Base-by-base conservation (phyloP, 192 early-diverging fungal genomes). In the Diversispora eburnea region DNA sequence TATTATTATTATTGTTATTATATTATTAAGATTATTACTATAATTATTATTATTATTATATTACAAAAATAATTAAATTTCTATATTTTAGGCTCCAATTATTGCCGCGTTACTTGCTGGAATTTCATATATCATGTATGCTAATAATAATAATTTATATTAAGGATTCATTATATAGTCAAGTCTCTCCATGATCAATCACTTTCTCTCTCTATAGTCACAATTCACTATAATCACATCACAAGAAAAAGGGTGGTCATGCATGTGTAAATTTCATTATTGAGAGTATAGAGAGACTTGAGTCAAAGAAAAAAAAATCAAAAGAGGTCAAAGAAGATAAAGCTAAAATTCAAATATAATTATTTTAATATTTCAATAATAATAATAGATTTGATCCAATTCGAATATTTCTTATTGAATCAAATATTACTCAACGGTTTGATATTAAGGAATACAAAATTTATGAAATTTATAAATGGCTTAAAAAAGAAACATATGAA, bases 401-500 rank as follows among this genome's bases (percentile, higher is more conserved):
- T 61, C 91, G 97, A 20, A 84, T 91, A 59, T 97, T 95, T 77
- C 94, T 89, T 74, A 91, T 96, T 73, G 89, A 86, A 33, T 92
- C 95, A 77, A 91, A 91, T 77, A 82, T 93, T 57, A 95, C 92
- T 1, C 86, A 90, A 42, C 81, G 94, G 41, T 96, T 93, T 77
- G 89, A 89, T 59, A 75, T 89, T 52, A 78, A 86, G 70, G 84
- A 87, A 67, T 91, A 90, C 79, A 79, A 83, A 25, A 41, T 85
- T n/a, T 79, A 85, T 59, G 78, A 79, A 47, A 41, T 85, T n/a
- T 79, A 85, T 59, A 78, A 79, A 47, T 87, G 87, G 88, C 71
- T 90, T 25, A 82, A 87, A 43, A 83, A 75, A 15, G 83, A 89
- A 70, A 83, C 88, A 47, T 72, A 84, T 57, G 79, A 80, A 9